These are phyloP conservation scores for Stentor roeselii DNA, from an alignment of 73 alveolate species.

Conservation along the genomic window DNA sequence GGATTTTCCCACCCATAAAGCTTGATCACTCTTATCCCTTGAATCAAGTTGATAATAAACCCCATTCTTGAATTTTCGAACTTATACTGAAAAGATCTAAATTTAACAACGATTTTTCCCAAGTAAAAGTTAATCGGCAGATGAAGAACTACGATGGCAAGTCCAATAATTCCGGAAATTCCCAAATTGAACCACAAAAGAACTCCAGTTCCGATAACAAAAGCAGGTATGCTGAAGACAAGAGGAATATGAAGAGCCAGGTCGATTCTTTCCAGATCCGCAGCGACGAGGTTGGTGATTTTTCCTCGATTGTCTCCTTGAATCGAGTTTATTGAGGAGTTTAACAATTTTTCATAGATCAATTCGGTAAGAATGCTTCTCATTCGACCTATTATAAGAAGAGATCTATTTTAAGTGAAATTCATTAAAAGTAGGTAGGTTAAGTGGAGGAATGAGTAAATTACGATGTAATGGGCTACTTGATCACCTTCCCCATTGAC, in stretches of 20 bases:
- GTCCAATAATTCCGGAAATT: background rate
- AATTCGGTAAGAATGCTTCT: background rate
- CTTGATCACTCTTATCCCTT: slow-evolving; percentile 41
- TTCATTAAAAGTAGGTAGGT: background rate
- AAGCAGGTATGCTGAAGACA: background rate
- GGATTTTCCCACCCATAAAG: slow-evolving; percentile 48
- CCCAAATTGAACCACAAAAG: background rate
- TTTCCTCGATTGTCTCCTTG: background rate
- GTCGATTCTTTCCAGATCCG: background rate
- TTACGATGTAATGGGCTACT: background rate
- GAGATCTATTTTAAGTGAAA: background rate
- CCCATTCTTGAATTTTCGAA: background rate
- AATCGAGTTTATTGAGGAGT: background rate
- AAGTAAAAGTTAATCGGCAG: background rate
- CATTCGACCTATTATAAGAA: background rate
- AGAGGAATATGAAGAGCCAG: background rate
- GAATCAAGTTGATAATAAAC: slow-evolving; percentile 12
- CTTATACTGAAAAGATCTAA: background rate
- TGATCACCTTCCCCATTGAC: background rate
- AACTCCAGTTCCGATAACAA: background rate
- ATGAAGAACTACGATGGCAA: background rate
- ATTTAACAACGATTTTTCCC: background rate
- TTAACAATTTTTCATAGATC: background rate
- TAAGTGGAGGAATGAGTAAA: background rate
- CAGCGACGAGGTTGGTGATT: background rate